Evolutionary conservation across 2,329 filamentous ascomycete genomes (phyloP).

Genomic region (Fusarium sambucinum): DNA sequence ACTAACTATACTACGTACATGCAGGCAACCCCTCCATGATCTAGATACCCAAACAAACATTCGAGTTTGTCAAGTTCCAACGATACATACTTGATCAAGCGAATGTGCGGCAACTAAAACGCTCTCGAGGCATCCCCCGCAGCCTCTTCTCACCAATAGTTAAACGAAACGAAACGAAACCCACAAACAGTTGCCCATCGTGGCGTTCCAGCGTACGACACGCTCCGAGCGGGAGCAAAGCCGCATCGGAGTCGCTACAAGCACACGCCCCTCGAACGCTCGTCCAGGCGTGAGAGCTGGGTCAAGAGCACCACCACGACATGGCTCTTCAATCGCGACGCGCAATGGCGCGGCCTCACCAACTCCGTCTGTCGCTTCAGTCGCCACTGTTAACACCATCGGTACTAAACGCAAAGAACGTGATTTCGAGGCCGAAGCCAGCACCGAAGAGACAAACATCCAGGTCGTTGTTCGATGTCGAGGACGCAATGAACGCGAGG

Average conservation of each 20-base stretch:
- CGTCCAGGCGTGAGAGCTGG: constrained; percentile 45
- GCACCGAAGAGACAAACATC: constrained; percentile 90
- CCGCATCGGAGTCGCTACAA: constrained; percentile 52
- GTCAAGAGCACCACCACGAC: constrained; percentile 45
- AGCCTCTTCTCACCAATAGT: constrained; percentile 12
- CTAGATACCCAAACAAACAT: constrained; percentile 13
- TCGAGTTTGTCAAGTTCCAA: constrained; percentile 24
- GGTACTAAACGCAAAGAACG: constrained; percentile 87
- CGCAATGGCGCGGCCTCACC: constrained; percentile 71
- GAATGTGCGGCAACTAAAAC: constrained; percentile 18
- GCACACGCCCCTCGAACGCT: constrained; percentile 44
- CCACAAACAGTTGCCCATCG: constrained; percentile 43
- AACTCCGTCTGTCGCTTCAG: constrained; percentile 72
- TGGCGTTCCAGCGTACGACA: constrained; percentile 54
- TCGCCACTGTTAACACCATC: constrained; percentile 69
- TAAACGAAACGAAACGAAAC: constrained; percentile 1
- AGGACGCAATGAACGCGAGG: constrained; percentile 91
- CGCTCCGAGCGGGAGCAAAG: constrained; percentile 55
- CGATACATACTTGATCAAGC: background rate
- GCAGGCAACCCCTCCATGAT: constrained; percentile 44
- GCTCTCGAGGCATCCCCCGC: constrained; percentile 5
- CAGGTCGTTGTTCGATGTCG: constrained; percentile 96
- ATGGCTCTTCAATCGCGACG: constrained; percentile 41
- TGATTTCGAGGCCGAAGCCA: constrained; percentile 76
- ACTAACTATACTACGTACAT: constrained; percentile 14